Evolutionary conservation across 768 basidiomycete species (phyloP), one percentile per base, ranked within the genome.

Genomic region (Rickenella mellea): DNA sequence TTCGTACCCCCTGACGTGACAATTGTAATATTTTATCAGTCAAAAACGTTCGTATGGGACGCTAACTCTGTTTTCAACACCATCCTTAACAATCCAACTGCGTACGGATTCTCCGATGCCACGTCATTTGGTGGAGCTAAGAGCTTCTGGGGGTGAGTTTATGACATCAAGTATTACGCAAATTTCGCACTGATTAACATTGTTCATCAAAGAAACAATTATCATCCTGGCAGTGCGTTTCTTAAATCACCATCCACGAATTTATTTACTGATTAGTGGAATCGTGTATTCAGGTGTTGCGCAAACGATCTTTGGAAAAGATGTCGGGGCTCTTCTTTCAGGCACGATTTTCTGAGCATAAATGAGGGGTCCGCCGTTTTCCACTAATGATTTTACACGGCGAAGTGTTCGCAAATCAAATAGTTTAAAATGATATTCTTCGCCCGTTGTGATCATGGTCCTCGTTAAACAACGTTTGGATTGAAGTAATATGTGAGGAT

Each of bases 101-200:
- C 62, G n/a, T 78, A 68, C 42, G 77, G 77, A 1, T 76, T 78
- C 54, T 59, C 63, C n/a, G 76, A 80, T 48, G 67, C 66, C 2
- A 68, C 67, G 2, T 64, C 68, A 0, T 71, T 60, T 42, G 75
- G 74, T 8, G 55, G 55, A 24, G 28, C 64, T 11, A 65, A 64
- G 11, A 58, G 67, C 38, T 78, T 78, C 65, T 78, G 76, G 76
- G 71, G 69, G 73, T 74, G 47, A 43, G 70, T 54, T 37, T 17
- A 14, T 9, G 36, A 11, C 10, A 39, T 27, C 11, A 15, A n/a
- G 27, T 27, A 19, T 12, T 20, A 8, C 12, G 14, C 22, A 27
- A 41, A 29, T 21, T 12, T 43, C 17, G 40, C 4, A 39, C 27
- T 36, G 7, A 21, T 12, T 7, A 30, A 38, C n/a, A n/a, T 12